Evolutionary conservation across 2,329 filamentous ascomycete genomes (phyloP), one percentile per base, ranked within the genome.

Genomic region (Diaporthe humulicola): DNA sequence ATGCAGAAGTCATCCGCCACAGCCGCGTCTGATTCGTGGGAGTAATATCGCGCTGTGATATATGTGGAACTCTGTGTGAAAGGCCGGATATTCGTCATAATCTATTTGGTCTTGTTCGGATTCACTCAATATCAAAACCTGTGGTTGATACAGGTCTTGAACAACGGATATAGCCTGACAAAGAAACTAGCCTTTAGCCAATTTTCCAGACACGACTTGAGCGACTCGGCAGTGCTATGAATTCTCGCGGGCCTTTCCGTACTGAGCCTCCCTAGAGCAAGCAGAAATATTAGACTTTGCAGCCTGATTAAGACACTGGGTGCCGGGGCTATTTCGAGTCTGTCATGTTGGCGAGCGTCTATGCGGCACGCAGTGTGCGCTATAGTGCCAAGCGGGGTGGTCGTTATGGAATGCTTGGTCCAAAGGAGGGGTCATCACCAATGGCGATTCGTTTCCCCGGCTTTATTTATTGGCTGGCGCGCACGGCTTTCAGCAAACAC

Each of bases 341-440:
- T 30, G 45, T 64, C 15, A 22, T 8, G 17, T 2, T 7, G 33
- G 30, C 22, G 42, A 25, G 45, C 61, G 64, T 67, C 64, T 30
- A 67, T 52, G 64, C 45, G 30, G 4, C 10, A n/a, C 17, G 64
- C 45, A 25, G 45, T 50, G 7, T n/a, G 28, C 14, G 45, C 2
- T 50, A 67, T 28, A 38, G 30, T 66, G 60, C 64, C 42, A 67
- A 50, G 45, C 38, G 45, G 7, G 28, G 30, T 52, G 64, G 64
- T 67, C 14, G 64, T 67, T 50, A 52, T 52, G 45, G 64, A 67
- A 52, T 52, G 30, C 45, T 36, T 67, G 64, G 64, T 38, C 10
- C 64, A 36, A 22, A 22, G 25, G 64, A 67, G 64, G 64, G 64
- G 64, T 28, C 64, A 38, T 7, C 22, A 38, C 64, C 61, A 67